Evolutionary conservation across 345 rosid species (phyloP).

Genomic region (Tarenaya hassleriana): DNA sequence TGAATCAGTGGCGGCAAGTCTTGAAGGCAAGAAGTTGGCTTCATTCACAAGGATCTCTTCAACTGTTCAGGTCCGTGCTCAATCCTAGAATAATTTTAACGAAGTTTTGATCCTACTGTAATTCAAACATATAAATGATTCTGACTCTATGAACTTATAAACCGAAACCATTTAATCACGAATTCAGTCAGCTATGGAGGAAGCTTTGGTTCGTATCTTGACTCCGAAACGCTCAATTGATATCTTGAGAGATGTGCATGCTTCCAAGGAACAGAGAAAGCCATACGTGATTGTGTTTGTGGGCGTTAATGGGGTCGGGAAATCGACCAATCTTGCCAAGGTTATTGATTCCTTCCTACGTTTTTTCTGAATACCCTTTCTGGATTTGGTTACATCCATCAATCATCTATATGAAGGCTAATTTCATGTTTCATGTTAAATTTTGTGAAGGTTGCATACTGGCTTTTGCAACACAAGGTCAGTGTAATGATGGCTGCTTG

Average conservation of each 20-base stretch:
- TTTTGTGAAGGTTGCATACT: constrained; percentile 94
- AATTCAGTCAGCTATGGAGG: constrained; percentile 90
- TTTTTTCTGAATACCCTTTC: background rate
- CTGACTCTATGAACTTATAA: too few relatives aligned
- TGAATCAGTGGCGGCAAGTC: constrained; percentile 94
- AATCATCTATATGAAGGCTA: background rate
- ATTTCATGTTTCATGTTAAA: constrained; percentile 23
- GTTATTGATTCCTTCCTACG: constrained; percentile 21
- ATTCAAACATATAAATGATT: too few relatives aligned
- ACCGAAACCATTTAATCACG: constrained; percentile 14
- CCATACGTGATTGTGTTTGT: constrained; percentile 97
- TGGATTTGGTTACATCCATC: background rate
- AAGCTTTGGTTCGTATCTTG: constrained; percentile 89
- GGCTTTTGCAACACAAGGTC: constrained; percentile 92
- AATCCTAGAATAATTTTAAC: constrained; percentile 2
- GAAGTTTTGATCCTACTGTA: too few relatives aligned
- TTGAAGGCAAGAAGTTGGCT: constrained; percentile 92
- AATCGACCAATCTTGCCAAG: constrained; percentile 95
- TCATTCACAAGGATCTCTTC: constrained; percentile 97
- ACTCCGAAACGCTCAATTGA: constrained; percentile 98
- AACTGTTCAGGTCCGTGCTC: constrained; percentile 73
- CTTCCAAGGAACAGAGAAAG: constrained; percentile 82
- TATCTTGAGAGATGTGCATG: constrained; percentile 87
- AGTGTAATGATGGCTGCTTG: constrained; percentile 99
- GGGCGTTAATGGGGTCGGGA: constrained; percentile 98